Conservation (phyloP, 2,329 filamentous ascomycete species). For the Penicillium olsonii region DNA sequence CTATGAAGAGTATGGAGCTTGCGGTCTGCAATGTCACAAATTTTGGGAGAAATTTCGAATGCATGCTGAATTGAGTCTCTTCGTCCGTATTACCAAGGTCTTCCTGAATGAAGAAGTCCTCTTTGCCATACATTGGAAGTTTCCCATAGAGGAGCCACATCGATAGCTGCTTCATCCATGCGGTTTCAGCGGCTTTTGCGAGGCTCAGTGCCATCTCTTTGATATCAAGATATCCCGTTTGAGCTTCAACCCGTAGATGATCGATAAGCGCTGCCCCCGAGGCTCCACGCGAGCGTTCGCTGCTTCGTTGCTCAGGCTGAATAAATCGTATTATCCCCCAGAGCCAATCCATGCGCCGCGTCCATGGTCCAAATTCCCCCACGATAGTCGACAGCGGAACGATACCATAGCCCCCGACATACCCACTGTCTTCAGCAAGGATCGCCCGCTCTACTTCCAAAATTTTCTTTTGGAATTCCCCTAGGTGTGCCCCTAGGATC, state of each 20-base stretch:
- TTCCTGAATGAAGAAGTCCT: slow-evolving; percentile 82
- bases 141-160: slow-evolving; percentile 90
- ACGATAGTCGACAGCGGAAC: slow-evolving; percentile 86
- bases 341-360: slow-evolving; percentile 80
- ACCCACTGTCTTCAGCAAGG: slow-evolving; percentile 70
- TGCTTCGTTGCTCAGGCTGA: slow-evolving; percentile 44
- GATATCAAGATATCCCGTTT: slow-evolving; percentile 87
- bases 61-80: slow-evolving; percentile 58
- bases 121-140: slow-evolving; percentile 71
- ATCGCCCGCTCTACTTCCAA: slow-evolving; percentile 81
- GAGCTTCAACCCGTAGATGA: slow-evolving; percentile 70
- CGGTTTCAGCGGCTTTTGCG: slow-evolving; percentile 76
- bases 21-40: slow-evolving; percentile 77
- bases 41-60: slow-evolving; percentile 67
- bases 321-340: slow-evolving; percentile 74
- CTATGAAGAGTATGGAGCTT: slow-evolving; percentile 84
- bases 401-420: slow-evolving; percentile 90
- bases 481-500: slow-evolving; percentile 73
- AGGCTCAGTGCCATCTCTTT: slow-evolving; percentile 74
- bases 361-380: slow-evolving; percentile 85
- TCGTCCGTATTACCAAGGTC: slow-evolving; percentile 42
- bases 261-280: slow-evolving; percentile 76
- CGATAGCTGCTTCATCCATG: slow-evolving; percentile 88
- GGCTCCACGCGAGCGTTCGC: slow-evolving; percentile 43
- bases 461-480: slow-evolving; percentile 78